These are phyloP conservation scores for Scedosporium aurantiacum DNA, from an alignment of 2,329 filamentous ascomycete genomes.

Conservation along the genomic window DNA sequence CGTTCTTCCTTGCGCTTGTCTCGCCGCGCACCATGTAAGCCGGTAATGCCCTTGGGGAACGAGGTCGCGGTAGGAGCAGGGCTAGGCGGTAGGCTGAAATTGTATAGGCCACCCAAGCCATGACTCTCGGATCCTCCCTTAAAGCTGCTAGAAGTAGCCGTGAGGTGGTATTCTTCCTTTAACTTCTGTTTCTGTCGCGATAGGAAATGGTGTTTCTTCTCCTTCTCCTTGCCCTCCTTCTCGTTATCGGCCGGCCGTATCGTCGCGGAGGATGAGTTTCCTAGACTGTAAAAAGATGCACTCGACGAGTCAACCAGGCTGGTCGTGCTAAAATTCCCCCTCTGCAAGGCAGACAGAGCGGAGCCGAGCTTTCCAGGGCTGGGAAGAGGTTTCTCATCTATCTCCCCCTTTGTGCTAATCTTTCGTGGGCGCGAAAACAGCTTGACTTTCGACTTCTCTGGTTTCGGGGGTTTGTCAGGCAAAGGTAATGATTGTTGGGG, in stretches of 20 bases:
- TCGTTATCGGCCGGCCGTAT: conserved; percentile 53
- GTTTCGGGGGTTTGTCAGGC: conserved; percentile 47
- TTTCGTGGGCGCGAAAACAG: conserved; percentile 69
- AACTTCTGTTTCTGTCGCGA: conserved; percentile 71
- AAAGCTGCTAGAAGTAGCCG: conserved; percentile 67
- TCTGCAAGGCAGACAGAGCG: conserved; percentile 53
- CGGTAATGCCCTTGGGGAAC: conserved; percentile 72
- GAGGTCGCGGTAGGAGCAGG: conserved; percentile 52
- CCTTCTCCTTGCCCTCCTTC: conserved; percentile 52
- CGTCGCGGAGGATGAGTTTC: conserved; percentile 68
- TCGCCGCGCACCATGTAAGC: conserved; percentile 5
- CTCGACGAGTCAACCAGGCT: conserved; percentile 53
- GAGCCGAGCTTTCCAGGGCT: conserved; percentile 63
- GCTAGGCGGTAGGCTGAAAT: conserved; percentile 63
- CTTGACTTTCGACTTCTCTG: conserved; percentile 70
- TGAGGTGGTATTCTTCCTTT: conserved; percentile 62
- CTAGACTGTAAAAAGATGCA: conserved; percentile 58
- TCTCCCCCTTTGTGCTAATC: conserved; percentile 58
- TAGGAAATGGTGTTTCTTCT: conserved; percentile 70
- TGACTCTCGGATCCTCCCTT: conserved; percentile 52
- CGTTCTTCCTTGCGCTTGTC: conserved; percentile 75
- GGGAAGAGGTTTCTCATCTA: conserved; percentile 55
- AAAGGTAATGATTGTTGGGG: conserved; percentile 26
- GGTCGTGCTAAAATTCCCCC: conserved; percentile 59
- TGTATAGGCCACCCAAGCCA: conserved; percentile 67